These are phyloP conservation scores for Tolypocladium sp. DNA, from an alignment of 2,329 filamentous ascomycete species.

Conservation along the genomic window DNA sequence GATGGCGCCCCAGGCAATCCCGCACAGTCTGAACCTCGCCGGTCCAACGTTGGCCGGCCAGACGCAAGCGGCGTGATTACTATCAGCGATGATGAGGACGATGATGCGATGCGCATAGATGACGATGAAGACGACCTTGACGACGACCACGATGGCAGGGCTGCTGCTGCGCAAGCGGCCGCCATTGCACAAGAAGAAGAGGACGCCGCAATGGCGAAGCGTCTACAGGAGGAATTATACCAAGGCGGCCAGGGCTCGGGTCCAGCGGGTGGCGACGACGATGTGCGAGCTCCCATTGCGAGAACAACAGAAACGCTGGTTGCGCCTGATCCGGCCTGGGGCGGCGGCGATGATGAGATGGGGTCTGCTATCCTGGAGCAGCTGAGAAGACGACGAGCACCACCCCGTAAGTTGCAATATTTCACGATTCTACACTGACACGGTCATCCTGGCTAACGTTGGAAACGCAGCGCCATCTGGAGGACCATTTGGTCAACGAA, in stretches of 20 bases:
- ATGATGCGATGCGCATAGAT: conserved; percentile 14
- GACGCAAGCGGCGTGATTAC: conserved; percentile 45
- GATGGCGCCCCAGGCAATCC: conserved; percentile 4
- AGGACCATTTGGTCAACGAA: conserved; percentile 29
- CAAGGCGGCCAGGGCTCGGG: conserved; percentile 35
- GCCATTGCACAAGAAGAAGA: conserved; percentile 61
- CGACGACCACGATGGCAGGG: conserved; percentile 26
- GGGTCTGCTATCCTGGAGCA: conserved; percentile 57
- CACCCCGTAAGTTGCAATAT: conserved; percentile 15
- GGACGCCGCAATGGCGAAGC: conserved; percentile 86
- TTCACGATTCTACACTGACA: neutral
- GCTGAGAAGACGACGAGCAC: conserved; percentile 39
- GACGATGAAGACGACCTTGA: conserved; percentile 19
- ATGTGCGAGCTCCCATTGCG: conserved; percentile 81
- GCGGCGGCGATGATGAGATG: conserved; percentile 34
- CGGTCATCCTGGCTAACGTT: neutral
- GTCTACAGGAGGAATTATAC: conserved; percentile 88
- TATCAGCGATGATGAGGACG: conserved; percentile 69
- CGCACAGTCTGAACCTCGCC: conserved; percentile 20
- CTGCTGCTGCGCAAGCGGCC: conserved; percentile 29
- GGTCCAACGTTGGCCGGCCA: conserved; percentile 19
- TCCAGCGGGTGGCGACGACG: conserved; percentile 35
- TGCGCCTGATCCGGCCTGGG: conserved; percentile 49
- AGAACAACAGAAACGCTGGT: conserved; percentile 87
- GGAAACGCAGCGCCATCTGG: conserved; percentile 10